Evolutionary conservation across 2,329 filamentous ascomycete genomes (phyloP), one percentile per base, ranked within the genome.

Genomic region (Trichophyton schoenleinii): DNA sequence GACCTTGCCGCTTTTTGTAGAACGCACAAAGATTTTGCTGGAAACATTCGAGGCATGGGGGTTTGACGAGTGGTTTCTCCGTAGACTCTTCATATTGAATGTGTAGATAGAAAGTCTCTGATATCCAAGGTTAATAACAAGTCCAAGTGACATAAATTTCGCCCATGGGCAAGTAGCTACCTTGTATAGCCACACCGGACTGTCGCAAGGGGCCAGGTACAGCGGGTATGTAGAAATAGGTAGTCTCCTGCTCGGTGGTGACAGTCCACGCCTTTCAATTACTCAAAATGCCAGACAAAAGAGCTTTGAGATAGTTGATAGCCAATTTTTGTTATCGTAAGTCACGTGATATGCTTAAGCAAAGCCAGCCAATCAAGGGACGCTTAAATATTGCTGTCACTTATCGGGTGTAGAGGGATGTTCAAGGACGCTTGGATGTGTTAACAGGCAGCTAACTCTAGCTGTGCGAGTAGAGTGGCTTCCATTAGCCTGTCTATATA

Each of bases 1-100:
- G 63, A 97, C 92, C 78, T 96, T 96, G 75, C 94, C 94, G 74
- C 86, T 94, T 75, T 89, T 91, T 57, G 92, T 95, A 28, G 94
- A 96, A 63, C 94, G 84, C 65, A 99, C 89, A 72, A 95, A 99
- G 69, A 95, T 85, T 78, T 97, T 99, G 82, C 88, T 96, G 36
- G 91, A 92, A 66, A 97, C 87, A 71, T 88, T 95, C 55, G 86
- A 80, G 34, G 85, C 81, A 61, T 78, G 75, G 3, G 79, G 77
- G 64, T 83, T 81, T 15, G 78, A 75, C 58, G 77, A 68, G 71
- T 78, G 60, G 77, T 82, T 68, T 63, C 83, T 78, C 70, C 85
- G 84, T 61, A 87, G 74, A 67, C 83, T 86, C 68, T 83, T 83
- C 82, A 85, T 84, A n/a, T 8, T 36, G 31, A 7, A 6, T 3